Base-by-base conservation (phyloP, 495 filamentous ascomycete species). In the Cenococcum geophilum region DNA sequence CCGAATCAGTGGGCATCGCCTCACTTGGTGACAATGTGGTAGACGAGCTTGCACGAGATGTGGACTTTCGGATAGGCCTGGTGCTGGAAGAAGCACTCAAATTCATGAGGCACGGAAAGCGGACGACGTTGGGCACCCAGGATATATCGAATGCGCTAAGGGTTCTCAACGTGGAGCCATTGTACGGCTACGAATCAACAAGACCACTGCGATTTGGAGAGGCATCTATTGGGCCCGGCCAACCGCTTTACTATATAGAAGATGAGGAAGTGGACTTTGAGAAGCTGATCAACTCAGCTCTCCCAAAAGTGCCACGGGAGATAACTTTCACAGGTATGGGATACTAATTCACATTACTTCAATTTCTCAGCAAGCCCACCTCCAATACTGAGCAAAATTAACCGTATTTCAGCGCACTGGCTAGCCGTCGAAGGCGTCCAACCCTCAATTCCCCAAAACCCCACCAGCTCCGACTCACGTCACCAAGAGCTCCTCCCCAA, bases 181-280 rank as follows among this genome's bases (percentile, higher is more conserved):
- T 98, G 1, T 98, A 95, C 69, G 93, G 93, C 14, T 98, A 98
- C 73, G 92, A 96, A 63, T 88, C 91, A 16, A 87, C 86, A 1
- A 80, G 92, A 12, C 89, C 91, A 1, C 75, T 98, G 62, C 81
- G 86, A 40, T 98, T 92, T 68, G 95, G 95, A 25, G 93, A 97
- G 75, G 93, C 93, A 1, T 92, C 87, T 14, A 77, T 98, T 36
- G 93, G 93, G 0, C 90, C 92, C 8, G 91, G 90, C n/a, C 92
- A 97, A 72, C 91, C 92, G 42, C 78, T 98, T 14, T 98, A 89
- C 78, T 98, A 98, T 68, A 87, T 98, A 32, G 95, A 98, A 71
- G 93, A 98, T 75, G 93, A 98, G 68, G 93, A 98, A 77, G 86
- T 97, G 32, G 93, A 98, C 71, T 97, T 98, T 70, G 93, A 98